Evolutionary conservation across 768 basidiomycete species (phyloP), one percentile per base, ranked within the genome.

Genomic region (Russula griseocarnosa): DNA sequence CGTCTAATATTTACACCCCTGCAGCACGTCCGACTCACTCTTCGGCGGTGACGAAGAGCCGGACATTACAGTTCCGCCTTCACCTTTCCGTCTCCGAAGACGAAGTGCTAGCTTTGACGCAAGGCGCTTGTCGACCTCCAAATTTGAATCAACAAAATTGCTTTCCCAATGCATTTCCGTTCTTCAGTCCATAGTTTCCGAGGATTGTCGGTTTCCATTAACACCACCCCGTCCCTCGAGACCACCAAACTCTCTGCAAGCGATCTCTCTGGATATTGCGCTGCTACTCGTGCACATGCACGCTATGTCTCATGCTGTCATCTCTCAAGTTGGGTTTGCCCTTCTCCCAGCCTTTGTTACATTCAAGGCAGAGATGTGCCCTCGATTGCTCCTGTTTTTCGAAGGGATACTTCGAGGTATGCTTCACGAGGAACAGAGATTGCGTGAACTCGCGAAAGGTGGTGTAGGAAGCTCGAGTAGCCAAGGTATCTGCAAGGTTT

Each of bases 191-290:
- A 75, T 93, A 24, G 77, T 92, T 20, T 73, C 77, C 6, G 86
- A 88, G 62, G 92, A 93, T 70, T 88, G 88, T 70, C 83, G 89
- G 2, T 89, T 83, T 73, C 81, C 81, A 65, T 79, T 83, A 3
- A 73, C 79, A 13, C 78, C 75, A 10, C 85, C 86, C 18, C 80
- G 86, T 5, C 88, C 86, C 3, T 78, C 78, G 0, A 79, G 83
- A 32, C 92, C 92, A 16, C 88, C 90, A 3, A 84, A 90, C 70
- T 79, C 89, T 4, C 74, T 94, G n/a, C 92, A 93, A 69, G 80
- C 84, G 0, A 73, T 87, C 32, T 81, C 81, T 5, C 74, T 94
- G 36, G 89, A 92, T 72, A 81, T 92, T 24, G 88, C 88, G 4
- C 83, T 83, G 63, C 82, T 85, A 66, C 79, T 94, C 28, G 74